Evolutionary conservation across 495 filamentous ascomycete genomes (phyloP), one percentile per base, ranked within the genome.

Genomic region (Annulohypoxylon moriforme): DNA sequence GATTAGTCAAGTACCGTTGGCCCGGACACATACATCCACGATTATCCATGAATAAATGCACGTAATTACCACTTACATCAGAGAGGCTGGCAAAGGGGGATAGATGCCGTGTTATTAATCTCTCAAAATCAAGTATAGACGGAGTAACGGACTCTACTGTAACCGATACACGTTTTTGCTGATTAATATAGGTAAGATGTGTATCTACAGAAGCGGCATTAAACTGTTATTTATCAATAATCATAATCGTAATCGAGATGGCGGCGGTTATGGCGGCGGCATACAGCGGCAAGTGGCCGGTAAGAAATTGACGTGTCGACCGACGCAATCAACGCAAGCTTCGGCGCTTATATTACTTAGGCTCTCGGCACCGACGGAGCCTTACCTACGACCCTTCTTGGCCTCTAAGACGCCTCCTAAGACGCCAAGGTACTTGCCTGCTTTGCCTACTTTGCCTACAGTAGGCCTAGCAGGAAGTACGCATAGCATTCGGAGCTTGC

Each of bases 251-350:
- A 55, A 53, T 36, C 34, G 13, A 58, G 13, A 60, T 55, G 34
- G 33, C 34, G 24, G 42, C 34, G 55, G 42, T n/a, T 25, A 55
- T 46, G 47, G 46, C 34, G 24, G 42, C 34, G 55, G 53, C 16
- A 7, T 20, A 16, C 10, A 40, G 20, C 16, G 13, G 31, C 9
- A 22, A 24, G 53, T 61, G 33, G 16, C 36, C 42, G 33, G 33
- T 68, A 33, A 72, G 50, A 56, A 56, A 64, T 64, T 68, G 53
- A 68, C 64, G 64, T 57, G 64, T 62, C 50, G 25, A n/a, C 64
- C 42, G 53, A 72, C 64, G 69, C 53, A 52, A 52, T 22, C 18
- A 18, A 24, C 46, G 40, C 46, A 67, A 67, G 34, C 64, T 63
- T 64, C 64, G 63, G 58, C 24, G 14, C 31, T 57, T 58, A 66